Base-by-base conservation (phyloP, 345 rosid species). In the Eucalyptus cloeziana region DNA sequence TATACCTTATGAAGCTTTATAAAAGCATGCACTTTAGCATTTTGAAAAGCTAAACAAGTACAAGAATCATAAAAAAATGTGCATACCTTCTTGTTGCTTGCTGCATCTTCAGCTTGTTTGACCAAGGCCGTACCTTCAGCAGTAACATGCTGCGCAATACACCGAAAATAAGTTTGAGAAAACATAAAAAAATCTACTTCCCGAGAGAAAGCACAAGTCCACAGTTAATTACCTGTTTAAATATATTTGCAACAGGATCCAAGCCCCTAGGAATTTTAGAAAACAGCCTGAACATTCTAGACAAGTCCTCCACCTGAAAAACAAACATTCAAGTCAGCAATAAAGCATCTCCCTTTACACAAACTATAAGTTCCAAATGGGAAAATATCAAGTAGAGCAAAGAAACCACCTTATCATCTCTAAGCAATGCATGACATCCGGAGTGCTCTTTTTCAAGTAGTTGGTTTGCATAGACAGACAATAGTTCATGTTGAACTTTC, bases 71-170 rank as follows among this genome's bases (percentile, higher is more conserved):
- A 62, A 56, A 37, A 37, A 44, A 30, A 80, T 33, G 58, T 21
- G 79, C 87, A 85, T 25, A 93, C 94, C 91, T 90, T 93, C 89
- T 93, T 92, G 90, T 71, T 92, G 90, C 91, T 91, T 71, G 94
- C 97, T 37, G 95, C 94, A 89, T 95, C 98, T 88, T 96, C 98
- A 85, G 97, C 98, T 87, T 92, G 96, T 89, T 96, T 94, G 83
- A 96, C 93, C 93, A 96, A 91, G 60, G 94, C 93, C 5, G 94
- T 95, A 86, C 96, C 97, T 92, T 96, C 96, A 86, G 95, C 93
- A 87, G 96, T 94, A 88, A 96, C 94, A 86, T 95, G 96, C 97
- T 94, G 93, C 56, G 90, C 40, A 16, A 87, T 24, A 88, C 40
- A 24, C 58, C 37, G 25, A 44, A 62, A 21, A 67, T 51, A 51